Base-by-base conservation (phyloP, 306 rosid genomes). In the Argentina anserina region DNA sequence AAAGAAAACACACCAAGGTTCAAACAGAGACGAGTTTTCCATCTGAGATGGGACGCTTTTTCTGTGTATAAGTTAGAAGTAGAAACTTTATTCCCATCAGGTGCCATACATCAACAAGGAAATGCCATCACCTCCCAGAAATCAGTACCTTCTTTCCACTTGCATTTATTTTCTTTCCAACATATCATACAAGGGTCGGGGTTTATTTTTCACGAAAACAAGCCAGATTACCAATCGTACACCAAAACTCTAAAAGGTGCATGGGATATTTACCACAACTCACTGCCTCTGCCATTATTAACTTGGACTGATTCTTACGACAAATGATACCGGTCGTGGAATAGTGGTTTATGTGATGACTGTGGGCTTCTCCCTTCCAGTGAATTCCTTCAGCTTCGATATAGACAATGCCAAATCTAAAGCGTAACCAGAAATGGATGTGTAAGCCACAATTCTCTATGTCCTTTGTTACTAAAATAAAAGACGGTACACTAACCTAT, bases 291-390 rank as follows among this genome's bases (percentile, higher is more conserved):
- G 46, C 79, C 76, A 69, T 52, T 62, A 62, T 34, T 34, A 72
- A 63, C 71, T 56, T 40, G 25, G 23, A 43, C 62, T 52, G 28
- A 15, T 33, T 15, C 53, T 72, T 6, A 7, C 7, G 81, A 33
- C 50, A 25, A 65, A 67, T 69, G 70, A 31, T 49, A 71, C 52
- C 40, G 50, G 76, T 67, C 25, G 41, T 58, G 42, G 75, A 78
- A 70, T 70, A 74, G 66, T 76, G 53, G 71, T 73, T 81, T 81
- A 95, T 76, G 99, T 91, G 86, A 95, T 92, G 79, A 95, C 99
- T 55, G 99, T 95, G 53, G 99, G 99, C 75, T 88, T 84, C 65
- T 91, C 90, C 79, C 97, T 92, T 75, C 99, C 97, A 7, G 97
- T 95, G 90, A 87, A 90, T 7, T 90, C 99, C 91, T 86, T 85